Conservation (phyloP, 129 eudicot species). For the Arctium lappa region DNA sequence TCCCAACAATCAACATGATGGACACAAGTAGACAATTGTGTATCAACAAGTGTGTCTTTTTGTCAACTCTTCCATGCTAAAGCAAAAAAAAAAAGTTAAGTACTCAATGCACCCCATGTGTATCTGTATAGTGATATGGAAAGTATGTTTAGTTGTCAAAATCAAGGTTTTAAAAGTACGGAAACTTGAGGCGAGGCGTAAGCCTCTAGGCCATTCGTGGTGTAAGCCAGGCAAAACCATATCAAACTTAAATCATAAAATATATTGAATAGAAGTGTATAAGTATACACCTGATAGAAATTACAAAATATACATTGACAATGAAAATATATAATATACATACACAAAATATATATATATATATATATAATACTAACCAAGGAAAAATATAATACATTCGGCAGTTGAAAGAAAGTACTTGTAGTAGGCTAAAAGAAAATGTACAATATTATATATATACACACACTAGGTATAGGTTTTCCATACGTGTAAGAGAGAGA, state of each 20-base stretch:
- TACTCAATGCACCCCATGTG: not conserved
- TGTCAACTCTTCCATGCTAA: not conserved
- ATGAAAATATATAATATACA: not conserved
- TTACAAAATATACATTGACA: not conserved
- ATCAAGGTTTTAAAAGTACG: not conserved
- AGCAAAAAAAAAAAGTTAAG: not conserved
- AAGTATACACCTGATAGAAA: not conserved
- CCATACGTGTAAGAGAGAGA: not conserved
- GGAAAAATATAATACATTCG: not conserved
- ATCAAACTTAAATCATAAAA: not conserved
- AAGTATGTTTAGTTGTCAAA: not conserved
- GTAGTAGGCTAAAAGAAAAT: not conserved
- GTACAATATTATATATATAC: not conserved
- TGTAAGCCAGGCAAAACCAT: not conserved
- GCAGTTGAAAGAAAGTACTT: not conserved
- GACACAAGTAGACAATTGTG: not conserved
- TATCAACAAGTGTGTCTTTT: not conserved
- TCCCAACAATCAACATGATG: not conserved
- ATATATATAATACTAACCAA: not conserved
- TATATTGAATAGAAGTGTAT: not conserved
- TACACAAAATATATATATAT: not conserved
- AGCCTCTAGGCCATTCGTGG: not conserved
- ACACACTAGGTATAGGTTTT: not conserved
- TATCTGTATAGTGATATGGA: not conserved
- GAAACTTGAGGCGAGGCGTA: not conserved